Evolutionary conservation across 176 grass and related monocot genomes (phyloP), one percentile per base, ranked within the genome.

Genomic region (Oryza glaberrima): DNA sequence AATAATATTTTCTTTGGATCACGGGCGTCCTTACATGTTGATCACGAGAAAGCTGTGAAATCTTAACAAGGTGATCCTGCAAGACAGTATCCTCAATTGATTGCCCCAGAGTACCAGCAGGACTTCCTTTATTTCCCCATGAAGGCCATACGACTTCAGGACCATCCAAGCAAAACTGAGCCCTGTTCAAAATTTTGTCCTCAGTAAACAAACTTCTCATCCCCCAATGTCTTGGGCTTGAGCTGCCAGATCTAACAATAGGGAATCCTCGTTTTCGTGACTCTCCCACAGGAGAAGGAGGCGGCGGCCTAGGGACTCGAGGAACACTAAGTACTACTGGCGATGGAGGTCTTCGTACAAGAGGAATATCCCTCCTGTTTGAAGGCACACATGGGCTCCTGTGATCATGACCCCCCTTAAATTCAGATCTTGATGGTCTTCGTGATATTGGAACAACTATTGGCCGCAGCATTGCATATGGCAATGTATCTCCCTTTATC

Each of bases 91-190:
- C 91, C 78, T 95, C 89, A 88, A 95, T 91, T 75, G 90, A 88
- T 86, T 89, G 89, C 84, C 90, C 92, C 81, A 98, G 75, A 48
- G 89, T 85, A 86, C 72, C 78, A 47, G 79, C 77, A 75, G 86
- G 40, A 69, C 78, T 79, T 1, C 84, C 91, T 87, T 96, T 91
- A 82, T 88, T 91, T 70, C 66, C 75, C 91, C 91, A 94, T 84
- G 89, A 90, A 84, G 96, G 91, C 96, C 96, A 98, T 78, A 98
- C 91, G 72, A 98, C 93, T 87, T 98, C 96, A 88, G 93, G 91
- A 65, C 96, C 93, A 92, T 95, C 96, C 83, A 95, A 88, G 75
- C 91, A 91, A 92, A 86, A 83, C 82, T 87, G 93, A 51, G 83
- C 91, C 85, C 87, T 91, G 77, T 90, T 90, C 32, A 87, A 83